These are phyloP conservation scores for Clitocybe nebularis DNA, from an alignment of 1,284 basidiomycete genomes.

Conservation along the genomic window DNA sequence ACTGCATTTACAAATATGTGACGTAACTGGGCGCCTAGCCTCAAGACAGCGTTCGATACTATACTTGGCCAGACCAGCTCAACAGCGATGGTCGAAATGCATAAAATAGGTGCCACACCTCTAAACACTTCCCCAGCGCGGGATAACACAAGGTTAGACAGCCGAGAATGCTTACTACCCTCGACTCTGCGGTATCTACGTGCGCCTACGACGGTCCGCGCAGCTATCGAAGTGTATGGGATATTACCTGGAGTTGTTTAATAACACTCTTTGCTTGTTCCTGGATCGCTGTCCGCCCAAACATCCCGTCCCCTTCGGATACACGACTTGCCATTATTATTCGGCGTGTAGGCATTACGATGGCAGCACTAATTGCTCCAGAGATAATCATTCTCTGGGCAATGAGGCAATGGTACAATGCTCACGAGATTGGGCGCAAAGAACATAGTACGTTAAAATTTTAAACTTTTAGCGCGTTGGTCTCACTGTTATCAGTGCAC, in stretches of 20 bases:
- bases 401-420: constrained; percentile 14
- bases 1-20: too few relatives aligned
- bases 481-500: background rate
- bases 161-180: too few relatives aligned
- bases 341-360: constrained; percentile 10
- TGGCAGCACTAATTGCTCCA: constrained; percentile 11
- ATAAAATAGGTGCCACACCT: too few relatives aligned
- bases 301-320: constrained; percentile 22
- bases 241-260: constrained; percentile 30
- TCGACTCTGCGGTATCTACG: too few relatives aligned
- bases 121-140: too few relatives aligned
- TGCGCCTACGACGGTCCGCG: too few relatives aligned
- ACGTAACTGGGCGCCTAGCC: too few relatives aligned
- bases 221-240: background rate
- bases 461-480: too few relatives aligned
- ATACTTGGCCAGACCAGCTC: too few relatives aligned
- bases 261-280: constrained; percentile 29
- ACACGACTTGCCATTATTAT: constrained; percentile 1
- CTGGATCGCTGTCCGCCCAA: constrained; percentile 34
- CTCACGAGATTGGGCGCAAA: constrained; percentile 2
- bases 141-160: too few relatives aligned
- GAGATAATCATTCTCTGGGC: constrained; percentile 17
- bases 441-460: background rate
- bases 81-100: too few relatives aligned
- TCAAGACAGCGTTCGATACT: too few relatives aligned